A percentile compares a stretch with the other conserved stretches of the same genome.
Conservation (phyloP, 805 yeast species). For the Lachancea mirantina region DNA sequence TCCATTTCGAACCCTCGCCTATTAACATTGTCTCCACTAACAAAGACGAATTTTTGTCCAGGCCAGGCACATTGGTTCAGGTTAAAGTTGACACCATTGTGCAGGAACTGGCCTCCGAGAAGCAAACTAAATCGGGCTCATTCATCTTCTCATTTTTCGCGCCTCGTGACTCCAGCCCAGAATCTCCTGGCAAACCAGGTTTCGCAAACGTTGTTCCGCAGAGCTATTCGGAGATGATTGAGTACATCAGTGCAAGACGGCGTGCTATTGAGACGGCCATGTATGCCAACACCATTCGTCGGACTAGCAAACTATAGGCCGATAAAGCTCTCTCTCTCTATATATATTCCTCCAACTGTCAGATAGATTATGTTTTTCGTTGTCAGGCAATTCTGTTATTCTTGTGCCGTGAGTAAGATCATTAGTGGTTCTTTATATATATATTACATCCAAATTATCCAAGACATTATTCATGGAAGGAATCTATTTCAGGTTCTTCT, state of each 20-base stretch:
- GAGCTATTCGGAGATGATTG: constrained; percentile 88
- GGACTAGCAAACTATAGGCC: constrained; percentile 6
- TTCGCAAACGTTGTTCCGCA: constrained; percentile 76
- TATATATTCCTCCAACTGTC: not conserved
- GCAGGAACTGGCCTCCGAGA: constrained; percentile 54
- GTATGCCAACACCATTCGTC: constrained; percentile 44
- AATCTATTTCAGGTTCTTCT: constrained; percentile 24
- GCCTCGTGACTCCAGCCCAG: constrained; percentile 44
- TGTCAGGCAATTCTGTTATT: too few relatives aligned
- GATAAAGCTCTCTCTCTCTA: not conserved
- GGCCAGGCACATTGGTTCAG: constrained; percentile 84
- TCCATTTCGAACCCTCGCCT: constrained; percentile 48
- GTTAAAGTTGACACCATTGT: constrained; percentile 83
- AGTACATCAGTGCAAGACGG: constrained; percentile 82
- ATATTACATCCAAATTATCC: constrained; percentile 11
- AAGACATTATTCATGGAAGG: constrained; percentile 20
- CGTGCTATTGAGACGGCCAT: constrained; percentile 77
- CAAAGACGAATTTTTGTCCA: constrained; percentile 51
- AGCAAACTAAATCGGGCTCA: constrained; percentile 69
- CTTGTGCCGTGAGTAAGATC: too few relatives aligned
- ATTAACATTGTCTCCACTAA: constrained; percentile 49
- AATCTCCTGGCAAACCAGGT: constrained; percentile 40
- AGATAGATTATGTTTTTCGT: not conserved
- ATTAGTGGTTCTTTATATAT: constrained; percentile 2
- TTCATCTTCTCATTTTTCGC: constrained; percentile 87